Base-by-base conservation (phyloP, 1,139 yeast species). In the Blastobotrys arbuscula region DNA sequence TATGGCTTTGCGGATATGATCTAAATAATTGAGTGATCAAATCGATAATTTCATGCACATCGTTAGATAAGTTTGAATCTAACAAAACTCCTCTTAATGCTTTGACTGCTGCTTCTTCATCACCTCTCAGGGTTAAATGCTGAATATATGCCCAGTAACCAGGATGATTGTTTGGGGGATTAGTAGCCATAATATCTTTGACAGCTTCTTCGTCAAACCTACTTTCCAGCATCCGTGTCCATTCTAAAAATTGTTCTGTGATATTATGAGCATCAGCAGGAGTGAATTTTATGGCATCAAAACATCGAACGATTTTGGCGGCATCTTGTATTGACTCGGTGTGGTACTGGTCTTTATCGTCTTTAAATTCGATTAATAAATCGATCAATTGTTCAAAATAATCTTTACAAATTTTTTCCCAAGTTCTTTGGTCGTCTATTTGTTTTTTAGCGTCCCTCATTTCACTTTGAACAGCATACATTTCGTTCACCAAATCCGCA, bases 71-170 rank as follows among this genome's bases (percentile, higher is more conserved):
- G 15, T 39, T 36, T 6, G 33, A 42, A 2, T 45, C 45, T 10
- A 40, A 33, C 10, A 33, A 33, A 4, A 54, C 54, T 7, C 47
- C 48, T 6, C 49, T 44, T 6, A 59, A 48, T n/a, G 54, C 47
- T 4, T 53, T 45, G 6, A 47, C 53, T 10, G 57, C 65, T 0
- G 86, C 82, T 52, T 79, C 81, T 1, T 81, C 75, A 43, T 81
- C 66, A 0, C 95, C 95, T 60, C 95, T 73, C 2, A 78, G 59
- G 1, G 83, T 61, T 41, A 82, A 63, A 56, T 78, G 82, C 49
- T 77, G 74, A 34, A 86, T 53, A 50, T 79, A 76, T 28, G 71
- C 75, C 94, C 94, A 87, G 59, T 84, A 86, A 38, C 68, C 68
- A 1, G 78, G 74, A 55, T 78, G 84, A 41, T 67, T 63, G 55